phyloP scores from a whole-genome alignment of 257 asterid genomes.

The Capsicum chinense region DNA sequence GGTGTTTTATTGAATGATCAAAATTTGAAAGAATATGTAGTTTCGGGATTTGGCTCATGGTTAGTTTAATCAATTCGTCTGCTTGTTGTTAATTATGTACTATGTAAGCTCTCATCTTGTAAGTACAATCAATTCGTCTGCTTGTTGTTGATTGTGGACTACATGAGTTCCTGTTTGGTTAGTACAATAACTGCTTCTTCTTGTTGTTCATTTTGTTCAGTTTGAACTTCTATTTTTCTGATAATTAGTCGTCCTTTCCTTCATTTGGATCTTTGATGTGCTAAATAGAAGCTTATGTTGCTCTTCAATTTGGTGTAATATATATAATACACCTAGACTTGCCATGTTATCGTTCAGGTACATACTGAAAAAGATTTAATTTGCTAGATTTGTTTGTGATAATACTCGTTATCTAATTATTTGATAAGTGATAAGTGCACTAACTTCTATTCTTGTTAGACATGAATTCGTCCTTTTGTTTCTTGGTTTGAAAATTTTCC shows the following conservation, averaged over 20 bases:
- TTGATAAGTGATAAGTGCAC: slow-evolving; percentile 28
- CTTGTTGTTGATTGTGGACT: slow-evolving; percentile 35
- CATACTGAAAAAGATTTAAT: slow-evolving; percentile 17
- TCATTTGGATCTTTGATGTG: slow-evolving; percentile 26
- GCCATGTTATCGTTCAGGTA: slow-evolving; percentile 3
- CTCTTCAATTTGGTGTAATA: not conserved
- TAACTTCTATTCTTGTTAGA: slow-evolving; percentile 28
- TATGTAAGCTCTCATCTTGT: not conserved
- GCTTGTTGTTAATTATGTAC: slow-evolving; percentile 17
- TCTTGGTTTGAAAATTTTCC: slow-evolving; percentile 30
- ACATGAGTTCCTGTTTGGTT: slow-evolving; percentile 29
- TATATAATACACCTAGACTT: not conserved
- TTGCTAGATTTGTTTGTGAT: slow-evolving; percentile 24
- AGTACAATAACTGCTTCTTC: slow-evolving; percentile 26
- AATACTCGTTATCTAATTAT: slow-evolving; percentile 24
- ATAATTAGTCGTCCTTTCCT: slow-evolving; percentile 38
- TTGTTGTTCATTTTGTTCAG: slow-evolving; percentile 28
- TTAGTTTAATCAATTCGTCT: slow-evolving; percentile 23
- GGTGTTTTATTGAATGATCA: not conserved
- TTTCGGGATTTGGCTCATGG: slow-evolving; percentile 10
- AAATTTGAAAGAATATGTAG: not conserved
- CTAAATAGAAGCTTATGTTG: not conserved
- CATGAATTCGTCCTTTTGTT: slow-evolving; percentile 18
- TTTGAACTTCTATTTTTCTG: slow-evolving; percentile 36
- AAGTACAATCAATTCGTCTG: slow-evolving; percentile 24